These are phyloP conservation scores for Marsdenia floribunda DNA, from an alignment of 257 asterid genomes.

Conservation along the genomic window DNA sequence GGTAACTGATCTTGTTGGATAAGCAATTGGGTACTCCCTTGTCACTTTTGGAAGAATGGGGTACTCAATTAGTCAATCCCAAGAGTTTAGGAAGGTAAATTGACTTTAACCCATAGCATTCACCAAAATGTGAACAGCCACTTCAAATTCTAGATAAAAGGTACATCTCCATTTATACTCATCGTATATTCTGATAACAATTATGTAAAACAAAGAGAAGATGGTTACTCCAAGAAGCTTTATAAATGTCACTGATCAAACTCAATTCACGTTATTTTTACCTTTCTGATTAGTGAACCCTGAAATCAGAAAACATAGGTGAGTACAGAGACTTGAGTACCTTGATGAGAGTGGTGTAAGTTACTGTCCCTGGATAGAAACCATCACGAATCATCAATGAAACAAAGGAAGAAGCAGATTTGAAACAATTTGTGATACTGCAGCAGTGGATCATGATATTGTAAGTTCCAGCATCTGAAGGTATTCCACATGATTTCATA, in stretches of 20 bases:
- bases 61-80: not conserved
- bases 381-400: constrained; percentile 78
- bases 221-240: not conserved
- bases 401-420: constrained; percentile 64
- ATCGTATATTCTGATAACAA: not conserved
- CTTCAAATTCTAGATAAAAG: not conserved
- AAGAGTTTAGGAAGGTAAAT: not conserved
- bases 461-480: constrained; percentile 52
- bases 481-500: constrained; percentile 52
- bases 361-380: constrained; percentile 33
- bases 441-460: constrained; percentile 68
- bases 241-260: not conserved
- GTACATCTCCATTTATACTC: not conserved
- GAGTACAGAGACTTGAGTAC: constrained; percentile 29
- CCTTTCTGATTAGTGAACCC: not conserved
- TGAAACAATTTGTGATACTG: constrained; percentile 42
- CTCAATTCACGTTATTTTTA: not conserved
- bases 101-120: not conserved
- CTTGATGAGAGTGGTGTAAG: constrained; percentile 65
- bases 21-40: not conserved
- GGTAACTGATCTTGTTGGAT: not conserved
- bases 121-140: not conserved
- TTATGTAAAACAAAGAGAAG: not conserved
- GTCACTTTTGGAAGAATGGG: not conserved
- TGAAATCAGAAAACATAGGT: not conserved